Percentiles rank a stretch among this genome's conserved stretches.
Evolutionary conservation across 2,329 filamentous ascomycete species (phyloP).

Genomic region (Lachnellula cervina): DNA sequence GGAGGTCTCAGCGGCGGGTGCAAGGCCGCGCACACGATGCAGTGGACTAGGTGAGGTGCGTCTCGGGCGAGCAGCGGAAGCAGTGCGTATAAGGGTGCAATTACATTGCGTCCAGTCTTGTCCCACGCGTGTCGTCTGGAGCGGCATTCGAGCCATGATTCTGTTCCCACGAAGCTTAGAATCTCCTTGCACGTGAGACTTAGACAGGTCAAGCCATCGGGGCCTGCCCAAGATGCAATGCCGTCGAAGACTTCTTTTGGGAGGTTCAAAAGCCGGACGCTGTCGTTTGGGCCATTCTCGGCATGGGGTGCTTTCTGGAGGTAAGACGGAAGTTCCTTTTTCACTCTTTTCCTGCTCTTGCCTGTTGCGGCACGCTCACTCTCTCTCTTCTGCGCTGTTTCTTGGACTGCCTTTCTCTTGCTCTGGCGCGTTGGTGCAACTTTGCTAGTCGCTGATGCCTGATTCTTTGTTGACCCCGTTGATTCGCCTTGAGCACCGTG

Average conservation of each 20-base stretch:
- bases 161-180: conserved; percentile 1
- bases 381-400: neutral
- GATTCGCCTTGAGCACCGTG: neutral
- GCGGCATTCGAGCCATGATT: conserved; percentile 3
- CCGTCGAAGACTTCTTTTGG: neutral
- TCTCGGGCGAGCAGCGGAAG: neutral
- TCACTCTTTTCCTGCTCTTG: neutral
- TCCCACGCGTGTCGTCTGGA: neutral
- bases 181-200: conserved; percentile 7
- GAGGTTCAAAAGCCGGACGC: neutral
- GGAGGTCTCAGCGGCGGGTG: conserved; percentile 4
- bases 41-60: neutral
- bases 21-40: neutral
- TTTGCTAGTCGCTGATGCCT: neutral
- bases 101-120: neutral
- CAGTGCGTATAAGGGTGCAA: neutral
- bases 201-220: neutral
- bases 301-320: neutral
- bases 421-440: neutral
- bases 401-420: neutral
- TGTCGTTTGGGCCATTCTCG: neutral
- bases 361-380: neutral
- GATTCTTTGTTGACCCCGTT: neutral
- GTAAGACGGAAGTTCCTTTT: neutral
- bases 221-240: neutral